A percentile compares a stretch with the other conserved stretches of the same genome.
These are phyloP conservation scores for Nakazawaea populi DNA, from an alignment of 805 yeast genomes.

Conservation along the genomic window DNA sequence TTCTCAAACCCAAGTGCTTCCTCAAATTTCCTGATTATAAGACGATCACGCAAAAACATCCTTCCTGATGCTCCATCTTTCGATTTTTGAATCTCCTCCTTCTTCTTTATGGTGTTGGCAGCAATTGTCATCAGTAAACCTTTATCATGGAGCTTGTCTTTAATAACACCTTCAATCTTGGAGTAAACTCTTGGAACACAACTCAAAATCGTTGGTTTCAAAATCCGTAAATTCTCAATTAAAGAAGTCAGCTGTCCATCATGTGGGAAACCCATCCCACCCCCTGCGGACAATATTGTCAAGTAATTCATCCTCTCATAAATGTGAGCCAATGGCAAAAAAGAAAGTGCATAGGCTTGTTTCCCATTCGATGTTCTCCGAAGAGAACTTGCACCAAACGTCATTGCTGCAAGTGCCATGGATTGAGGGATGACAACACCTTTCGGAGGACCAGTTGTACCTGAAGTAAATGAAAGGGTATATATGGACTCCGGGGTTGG, in stretches of 20 bases:
- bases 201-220: conserved; percentile 48
- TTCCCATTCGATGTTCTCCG: conserved; percentile 21
- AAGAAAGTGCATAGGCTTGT: conserved; percentile 28
- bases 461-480: conserved; percentile 69
- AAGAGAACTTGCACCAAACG: conserved; percentile 17
- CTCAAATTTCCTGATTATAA: conserved; percentile 36
- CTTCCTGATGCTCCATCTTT: conserved; percentile 23
- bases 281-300: neutral
- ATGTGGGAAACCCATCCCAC: conserved; percentile 46
- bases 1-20: conserved; percentile 38
- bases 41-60: conserved; percentile 26
- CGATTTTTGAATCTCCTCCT: conserved; percentile 7
- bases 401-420: conserved; percentile 41
- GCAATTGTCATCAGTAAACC: conserved; percentile 20
- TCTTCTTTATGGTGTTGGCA: conserved; percentile 3
- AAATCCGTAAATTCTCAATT: conserved; percentile 49
- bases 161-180: conserved; percentile 56
- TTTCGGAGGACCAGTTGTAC: conserved; percentile 72
- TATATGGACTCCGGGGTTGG: conserved; percentile 49
- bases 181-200: conserved; percentile 63
- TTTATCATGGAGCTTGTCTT: conserved; percentile 33
- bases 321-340: conserved; percentile 56
- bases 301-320: conserved; percentile 36
- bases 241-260: conserved; percentile 38
- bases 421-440: conserved; percentile 57